Conservation (phyloP, 345 rosid species). For the Theobroma cacao region DNA sequence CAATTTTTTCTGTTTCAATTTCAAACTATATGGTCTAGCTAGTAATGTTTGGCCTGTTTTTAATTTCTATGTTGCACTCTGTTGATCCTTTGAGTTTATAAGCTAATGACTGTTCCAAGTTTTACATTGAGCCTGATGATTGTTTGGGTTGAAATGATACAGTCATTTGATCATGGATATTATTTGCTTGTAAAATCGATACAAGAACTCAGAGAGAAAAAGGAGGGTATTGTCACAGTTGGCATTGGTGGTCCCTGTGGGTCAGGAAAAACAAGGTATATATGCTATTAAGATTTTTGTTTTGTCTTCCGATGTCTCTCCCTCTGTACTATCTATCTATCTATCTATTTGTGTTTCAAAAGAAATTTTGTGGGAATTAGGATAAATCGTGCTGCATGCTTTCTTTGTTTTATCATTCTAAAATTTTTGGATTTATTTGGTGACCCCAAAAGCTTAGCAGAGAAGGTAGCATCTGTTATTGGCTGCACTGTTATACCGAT, state of each 20-base stretch:
- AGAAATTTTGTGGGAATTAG: neutral
- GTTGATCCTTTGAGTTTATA: neutral
- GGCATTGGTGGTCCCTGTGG: constrained; percentile 99
- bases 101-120: neutral
- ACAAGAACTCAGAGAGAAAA: constrained; percentile 95
- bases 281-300: constrained; percentile 3
- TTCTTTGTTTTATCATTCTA: neutral
- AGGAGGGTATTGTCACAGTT: constrained; percentile 82
- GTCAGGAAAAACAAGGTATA: constrained; percentile 92
- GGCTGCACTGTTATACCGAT: constrained; percentile 95
- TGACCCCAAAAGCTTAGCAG: constrained; percentile 76
- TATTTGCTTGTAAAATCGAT: constrained; percentile 85
- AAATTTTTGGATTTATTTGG: constrained; percentile 23
- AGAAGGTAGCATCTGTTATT: constrained; percentile 96
- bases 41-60: neutral
- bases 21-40: neutral
- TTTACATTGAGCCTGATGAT: constrained; percentile 5
- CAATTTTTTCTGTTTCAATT: neutral
- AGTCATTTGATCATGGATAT: constrained; percentile 94
- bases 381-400: neutral
- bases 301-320: constrained; percentile 10
- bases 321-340: neutral
- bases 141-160: constrained; percentile 26
- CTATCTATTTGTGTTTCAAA: neutral
- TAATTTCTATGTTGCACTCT: neutral